These are phyloP conservation scores for Schizopora paradoxa DNA, from an alignment of 1,284 basidiomycete genomes.

Conservation along the genomic window DNA sequence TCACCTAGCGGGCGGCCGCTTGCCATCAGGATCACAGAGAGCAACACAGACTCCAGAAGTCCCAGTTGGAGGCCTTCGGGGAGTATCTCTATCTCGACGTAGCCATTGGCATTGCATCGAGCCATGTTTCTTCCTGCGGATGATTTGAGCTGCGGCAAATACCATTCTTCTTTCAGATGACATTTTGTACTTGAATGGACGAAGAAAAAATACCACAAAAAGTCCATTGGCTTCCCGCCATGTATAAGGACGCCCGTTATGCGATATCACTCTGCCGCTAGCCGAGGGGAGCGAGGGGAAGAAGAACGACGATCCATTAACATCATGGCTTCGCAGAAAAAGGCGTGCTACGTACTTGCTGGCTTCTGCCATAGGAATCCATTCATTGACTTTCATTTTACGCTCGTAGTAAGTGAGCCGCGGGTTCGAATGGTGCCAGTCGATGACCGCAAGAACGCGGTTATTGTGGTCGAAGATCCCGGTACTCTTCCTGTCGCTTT, in stretches of 20 bases:
- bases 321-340: no score
- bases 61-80: conserved; percentile 3
- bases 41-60: background rate
- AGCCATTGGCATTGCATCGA: background rate
- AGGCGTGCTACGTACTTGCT: no score
- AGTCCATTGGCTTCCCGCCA: background rate
- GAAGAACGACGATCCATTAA: background rate
- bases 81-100: background rate
- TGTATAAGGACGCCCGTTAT: background rate
- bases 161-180: no score
- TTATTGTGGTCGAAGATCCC: conserved; percentile 8
- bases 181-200: background rate
- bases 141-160: conserved; percentile 2
- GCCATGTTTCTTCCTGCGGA: background rate
- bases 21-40: conserved; percentile 2
- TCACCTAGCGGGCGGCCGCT: background rate
- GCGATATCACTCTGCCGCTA: background rate
- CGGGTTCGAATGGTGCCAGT: conserved; percentile 19
- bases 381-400: conserved; percentile 18
- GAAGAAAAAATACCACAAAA: background rate
- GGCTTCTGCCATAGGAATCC: conserved; percentile 8
- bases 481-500: conserved; percentile 12
- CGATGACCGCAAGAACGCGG: conserved; percentile 11
- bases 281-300: background rate
- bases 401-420: conserved; percentile 13